Conservation (phyloP, 2,329 filamentous ascomycete genomes). For the Rhexocercosporidium sp. region DNA sequence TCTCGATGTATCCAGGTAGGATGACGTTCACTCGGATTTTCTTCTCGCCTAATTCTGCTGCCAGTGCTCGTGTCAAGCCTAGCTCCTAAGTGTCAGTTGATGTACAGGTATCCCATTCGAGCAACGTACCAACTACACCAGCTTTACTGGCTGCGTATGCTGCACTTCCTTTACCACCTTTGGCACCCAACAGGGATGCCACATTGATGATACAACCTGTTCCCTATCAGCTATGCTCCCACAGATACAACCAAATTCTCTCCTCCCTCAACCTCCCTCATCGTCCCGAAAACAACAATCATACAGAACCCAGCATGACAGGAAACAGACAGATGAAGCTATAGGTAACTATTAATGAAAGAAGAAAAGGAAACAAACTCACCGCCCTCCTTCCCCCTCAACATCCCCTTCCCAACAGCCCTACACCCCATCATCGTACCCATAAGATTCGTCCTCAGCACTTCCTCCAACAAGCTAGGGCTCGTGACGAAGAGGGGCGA, state of each 20-base stretch:
- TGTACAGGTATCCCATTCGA: background rate
- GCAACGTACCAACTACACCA: slow-evolving; percentile 66
- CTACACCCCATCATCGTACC: slow-evolving; percentile 68
- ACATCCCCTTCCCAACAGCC: slow-evolving; percentile 54
- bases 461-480: slow-evolving; percentile 55
- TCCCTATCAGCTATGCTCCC: background rate
- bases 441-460: slow-evolving; percentile 74
- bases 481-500: slow-evolving; percentile 64
- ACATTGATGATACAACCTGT: slow-evolving; percentile 80
- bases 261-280: background rate
- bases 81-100: slow-evolving; percentile 9
- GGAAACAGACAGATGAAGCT: background rate
- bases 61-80: slow-evolving; percentile 73
- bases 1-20: slow-evolving; percentile 82
- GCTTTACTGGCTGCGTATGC: slow-evolving; percentile 83
- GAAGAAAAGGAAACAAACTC: slow-evolving; percentile 15
- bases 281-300: too few species aligned
- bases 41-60: slow-evolving; percentile 62
- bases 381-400: slow-evolving; percentile 45
- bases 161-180: slow-evolving; percentile 72
- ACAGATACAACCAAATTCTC: background rate
- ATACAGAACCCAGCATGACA: too few species aligned
- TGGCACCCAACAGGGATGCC: slow-evolving; percentile 73
- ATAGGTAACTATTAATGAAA: background rate
- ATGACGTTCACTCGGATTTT: slow-evolving; percentile 80